Evolutionary conservation across 129 eudicot genomes (phyloP).

Genomic region (Helichrysum umbraculigerum): DNA sequence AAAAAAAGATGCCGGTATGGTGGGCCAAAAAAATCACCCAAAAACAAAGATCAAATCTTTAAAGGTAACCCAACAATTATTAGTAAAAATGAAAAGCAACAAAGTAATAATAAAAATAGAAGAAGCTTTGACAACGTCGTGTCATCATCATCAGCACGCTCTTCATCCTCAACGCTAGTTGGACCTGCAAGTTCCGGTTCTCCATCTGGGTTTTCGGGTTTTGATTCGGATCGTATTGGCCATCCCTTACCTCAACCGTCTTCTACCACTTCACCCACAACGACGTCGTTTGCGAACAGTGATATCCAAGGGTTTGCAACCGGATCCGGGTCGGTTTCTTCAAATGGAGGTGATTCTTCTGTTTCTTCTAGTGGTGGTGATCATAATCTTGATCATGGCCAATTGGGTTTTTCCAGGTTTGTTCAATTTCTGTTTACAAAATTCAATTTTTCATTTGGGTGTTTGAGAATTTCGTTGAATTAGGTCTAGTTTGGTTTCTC

Average conservation of each 20-base stretch:
- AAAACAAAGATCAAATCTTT: no score
- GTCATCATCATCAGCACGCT: conserved; percentile 3
- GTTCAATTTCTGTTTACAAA: neutral
- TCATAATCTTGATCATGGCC: conserved; percentile 33
- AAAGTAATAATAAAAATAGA: neutral
- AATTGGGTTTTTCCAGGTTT: conserved; percentile 54
- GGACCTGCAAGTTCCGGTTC: neutral
- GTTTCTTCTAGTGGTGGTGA: no score
- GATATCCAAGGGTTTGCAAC: no score
- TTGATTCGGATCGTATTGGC: conserved; percentile 43
- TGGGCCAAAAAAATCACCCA: no score
- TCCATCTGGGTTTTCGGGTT: conserved; percentile 28
- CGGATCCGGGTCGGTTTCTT: no score
- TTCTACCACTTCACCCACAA: no score
- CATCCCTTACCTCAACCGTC: conserved; percentile 76
- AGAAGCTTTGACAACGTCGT: conserved; percentile 60
- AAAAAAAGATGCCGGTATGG: no score
- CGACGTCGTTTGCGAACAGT: no score
- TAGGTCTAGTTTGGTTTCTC: neutral
- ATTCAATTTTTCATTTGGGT: neutral
- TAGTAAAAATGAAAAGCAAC: conserved; percentile 13
- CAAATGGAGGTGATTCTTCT: no score
- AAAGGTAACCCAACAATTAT: conserved; percentile 8
- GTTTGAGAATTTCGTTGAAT: neutral
- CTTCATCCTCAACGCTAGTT: conserved; percentile 29